phyloP scores from a whole-genome alignment of 108 stramenopile species.

The Asterionellopsis glacialis region DNA sequence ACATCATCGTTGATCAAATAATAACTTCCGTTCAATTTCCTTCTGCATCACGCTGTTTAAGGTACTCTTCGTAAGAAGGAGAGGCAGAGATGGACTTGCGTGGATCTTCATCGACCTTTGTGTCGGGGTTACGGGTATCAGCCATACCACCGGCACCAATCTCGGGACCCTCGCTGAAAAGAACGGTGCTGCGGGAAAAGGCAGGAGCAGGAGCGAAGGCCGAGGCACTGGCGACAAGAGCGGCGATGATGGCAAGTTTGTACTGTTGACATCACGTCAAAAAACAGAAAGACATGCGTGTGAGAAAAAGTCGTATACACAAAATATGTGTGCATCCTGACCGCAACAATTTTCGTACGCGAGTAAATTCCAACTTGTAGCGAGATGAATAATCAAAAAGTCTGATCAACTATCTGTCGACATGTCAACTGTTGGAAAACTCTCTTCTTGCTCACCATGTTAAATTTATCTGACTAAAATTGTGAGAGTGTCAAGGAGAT shows the following conservation, averaged over 20 bases:
- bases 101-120: conserved; percentile 59
- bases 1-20: too few species aligned
- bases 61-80: conserved; percentile 84
- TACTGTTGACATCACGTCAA: conserved; percentile 47
- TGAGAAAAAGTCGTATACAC: too few species aligned
- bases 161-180: conserved; percentile 22
- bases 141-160: conserved; percentile 71
- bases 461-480: too few species aligned
- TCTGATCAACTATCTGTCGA: too few species aligned
- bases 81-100: conserved; percentile 82
- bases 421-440: too few species aligned
- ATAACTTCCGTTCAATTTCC: too few species aligned
- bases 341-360: too few species aligned
- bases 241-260: conserved; percentile 39
- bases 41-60: conserved; percentile 47
- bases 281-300: not conserved
- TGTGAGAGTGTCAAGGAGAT: too few species aligned
- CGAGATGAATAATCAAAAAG: too few species aligned
- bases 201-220: conserved; percentile 48
- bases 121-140: conserved; percentile 75
- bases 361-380: too few species aligned
- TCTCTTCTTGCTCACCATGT: too few species aligned
- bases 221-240: conserved; percentile 47
- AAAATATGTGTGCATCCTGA: too few species aligned
- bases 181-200: conserved; percentile 23